Percentiles rank a stretch among this genome's conserved stretches.
These are phyloP conservation scores for Melaleuca alternifolia DNA, from an alignment of 345 rosid species.

Conservation along the genomic window DNA sequence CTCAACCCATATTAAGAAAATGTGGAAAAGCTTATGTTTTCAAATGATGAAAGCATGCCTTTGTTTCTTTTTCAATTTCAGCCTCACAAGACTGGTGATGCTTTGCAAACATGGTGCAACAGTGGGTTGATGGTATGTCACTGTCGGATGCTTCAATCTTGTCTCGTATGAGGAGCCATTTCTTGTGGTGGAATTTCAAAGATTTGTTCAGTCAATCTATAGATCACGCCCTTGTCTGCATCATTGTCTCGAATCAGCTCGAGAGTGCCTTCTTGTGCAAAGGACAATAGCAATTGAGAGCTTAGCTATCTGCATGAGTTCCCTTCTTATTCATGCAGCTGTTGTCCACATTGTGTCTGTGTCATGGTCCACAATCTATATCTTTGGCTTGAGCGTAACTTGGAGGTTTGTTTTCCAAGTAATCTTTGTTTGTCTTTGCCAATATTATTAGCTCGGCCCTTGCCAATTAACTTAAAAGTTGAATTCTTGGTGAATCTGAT, in stretches of 20 bases:
- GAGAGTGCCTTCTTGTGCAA: background rate
- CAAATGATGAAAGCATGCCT: background rate
- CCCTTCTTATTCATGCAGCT: background rate
- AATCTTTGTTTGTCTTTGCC: background rate
- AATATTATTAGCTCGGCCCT: background rate
- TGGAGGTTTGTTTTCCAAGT: background rate
- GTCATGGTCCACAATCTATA: background rate
- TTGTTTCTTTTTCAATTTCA: background rate
- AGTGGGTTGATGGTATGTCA: background rate
- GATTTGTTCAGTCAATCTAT: background rate
- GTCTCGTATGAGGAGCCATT: background rate
- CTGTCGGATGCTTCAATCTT: background rate
- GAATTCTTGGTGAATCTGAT: background rate
- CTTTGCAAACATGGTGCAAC: background rate
- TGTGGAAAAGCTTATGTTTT: background rate
- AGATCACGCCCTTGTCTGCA: background rate
- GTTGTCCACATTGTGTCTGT: background rate
- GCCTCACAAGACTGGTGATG: background rate
- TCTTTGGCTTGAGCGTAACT: background rate
- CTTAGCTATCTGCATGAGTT: background rate
- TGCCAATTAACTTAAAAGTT: background rate
- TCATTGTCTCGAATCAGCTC: background rate
- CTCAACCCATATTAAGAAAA: background rate
- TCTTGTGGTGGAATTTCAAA: background rate
- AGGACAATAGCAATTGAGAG: background rate